Percentiles rank a stretch among this genome's conserved stretches.
These are phyloP conservation scores for Wickerhamomyces ciferrii DNA, from an alignment of 805 yeast genomes.

Conservation along the genomic window DNA sequence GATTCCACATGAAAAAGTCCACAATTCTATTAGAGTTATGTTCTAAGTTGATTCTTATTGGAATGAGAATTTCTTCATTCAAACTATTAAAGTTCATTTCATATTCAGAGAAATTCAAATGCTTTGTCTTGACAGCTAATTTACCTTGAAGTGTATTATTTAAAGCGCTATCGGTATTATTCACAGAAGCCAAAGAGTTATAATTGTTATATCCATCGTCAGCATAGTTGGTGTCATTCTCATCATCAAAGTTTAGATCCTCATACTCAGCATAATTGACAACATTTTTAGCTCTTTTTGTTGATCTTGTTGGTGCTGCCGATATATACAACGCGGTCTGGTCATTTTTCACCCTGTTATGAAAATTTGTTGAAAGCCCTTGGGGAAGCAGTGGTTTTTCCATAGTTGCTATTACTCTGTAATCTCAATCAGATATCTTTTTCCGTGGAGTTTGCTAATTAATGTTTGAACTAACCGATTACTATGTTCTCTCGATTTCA, in stretches of 20 bases:
- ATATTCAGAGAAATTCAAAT: slow-evolving; percentile 17
- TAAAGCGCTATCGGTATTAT: background rate
- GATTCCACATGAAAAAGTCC: slow-evolving; percentile 90
- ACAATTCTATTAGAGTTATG: slow-evolving; percentile 78
- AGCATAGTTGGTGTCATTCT: slow-evolving; percentile 30
- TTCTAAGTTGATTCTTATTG: slow-evolving; percentile 82
- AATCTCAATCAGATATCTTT: too few relatives aligned
- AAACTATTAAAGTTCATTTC: slow-evolving; percentile 20
- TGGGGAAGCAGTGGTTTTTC: slow-evolving; percentile 49
- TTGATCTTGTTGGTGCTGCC: slow-evolving; percentile 71
- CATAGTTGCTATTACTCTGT: slow-evolving; percentile 4
- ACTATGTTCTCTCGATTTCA: too few relatives aligned
- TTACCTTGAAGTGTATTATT: slow-evolving; percentile 12
- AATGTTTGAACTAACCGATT: too few relatives aligned
- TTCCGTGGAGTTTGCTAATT: too few relatives aligned
- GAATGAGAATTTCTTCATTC: slow-evolving; percentile 72
- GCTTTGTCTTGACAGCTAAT: slow-evolving; percentile 20
- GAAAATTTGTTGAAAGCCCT: slow-evolving; percentile 72
- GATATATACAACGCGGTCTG: slow-evolving; percentile 69
- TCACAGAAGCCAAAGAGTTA: background rate
- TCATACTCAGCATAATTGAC: slow-evolving; percentile 85
- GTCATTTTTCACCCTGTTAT: slow-evolving; percentile 66
- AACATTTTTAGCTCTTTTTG: slow-evolving; percentile 66
- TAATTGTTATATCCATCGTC: slow-evolving; percentile 8
- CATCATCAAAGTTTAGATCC: slow-evolving; percentile 52